phyloP scores from a whole-genome alignment of 768 basidiomycete genomes.

The Saitozyma podzolica region DNA sequence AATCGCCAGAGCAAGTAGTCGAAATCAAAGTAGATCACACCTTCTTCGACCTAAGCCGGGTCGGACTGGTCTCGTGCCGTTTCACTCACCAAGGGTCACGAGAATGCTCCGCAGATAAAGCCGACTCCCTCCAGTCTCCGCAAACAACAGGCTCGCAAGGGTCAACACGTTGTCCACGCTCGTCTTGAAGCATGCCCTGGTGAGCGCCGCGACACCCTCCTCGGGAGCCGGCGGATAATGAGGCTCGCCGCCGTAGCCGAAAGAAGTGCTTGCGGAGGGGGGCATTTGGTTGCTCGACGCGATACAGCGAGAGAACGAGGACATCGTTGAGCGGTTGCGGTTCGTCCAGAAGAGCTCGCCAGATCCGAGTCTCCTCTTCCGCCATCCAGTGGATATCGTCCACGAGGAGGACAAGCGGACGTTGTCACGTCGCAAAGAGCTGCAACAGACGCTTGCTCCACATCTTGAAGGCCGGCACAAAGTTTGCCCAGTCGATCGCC shows the following conservation, averaged over 20 bases:
- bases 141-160: conserved; percentile 22
- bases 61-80: conserved; percentile 8
- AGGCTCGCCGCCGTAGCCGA: conserved; percentile 11
- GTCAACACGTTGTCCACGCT: not conserved
- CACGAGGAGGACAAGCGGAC: conserved; percentile 37
- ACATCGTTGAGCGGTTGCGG: conserved; percentile 19
- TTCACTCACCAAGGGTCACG: conserved; percentile 19
- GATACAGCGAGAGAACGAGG: conserved; percentile 26
- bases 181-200: conserved; percentile 12
- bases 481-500: conserved; percentile 23
- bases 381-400: conserved; percentile 45
- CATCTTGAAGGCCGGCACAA: conserved; percentile 19
- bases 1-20: conserved; percentile 19
- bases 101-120: conserved; percentile 26
- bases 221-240: conserved; percentile 14
- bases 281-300: conserved; percentile 11
- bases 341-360: conserved; percentile 24
- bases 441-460: conserved; percentile 28
- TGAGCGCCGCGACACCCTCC: conserved; percentile 15
- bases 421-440: conserved; percentile 25
- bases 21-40: conserved; percentile 28
- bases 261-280: conserved; percentile 6
- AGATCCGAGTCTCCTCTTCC: conserved; percentile 17
- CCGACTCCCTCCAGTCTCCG: conserved; percentile 30
- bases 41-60: conserved; percentile 20